Percentiles rank a stretch among this genome's conserved stretches.
Evolutionary conservation across 1,139 yeast genomes (phyloP).

Genomic region (Hansenula lynferdii): DNA sequence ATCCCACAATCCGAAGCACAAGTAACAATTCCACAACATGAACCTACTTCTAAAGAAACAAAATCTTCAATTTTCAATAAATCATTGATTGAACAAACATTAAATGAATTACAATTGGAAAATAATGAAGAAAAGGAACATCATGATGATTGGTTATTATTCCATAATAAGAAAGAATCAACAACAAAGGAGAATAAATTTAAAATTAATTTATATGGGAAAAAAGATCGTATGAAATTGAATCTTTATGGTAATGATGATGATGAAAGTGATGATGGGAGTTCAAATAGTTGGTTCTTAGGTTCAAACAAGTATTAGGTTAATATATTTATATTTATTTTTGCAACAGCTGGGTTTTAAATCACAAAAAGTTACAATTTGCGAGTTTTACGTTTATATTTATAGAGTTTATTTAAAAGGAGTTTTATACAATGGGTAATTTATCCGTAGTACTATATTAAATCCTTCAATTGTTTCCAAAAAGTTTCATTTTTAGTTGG

Average conservation of each 20-base stretch:
- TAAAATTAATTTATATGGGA: constrained; percentile 3
- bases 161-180: background rate
- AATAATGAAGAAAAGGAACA: background rate
- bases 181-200: background rate
- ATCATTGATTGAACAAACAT: constrained; percentile 18
- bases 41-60: no score
- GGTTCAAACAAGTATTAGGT: constrained; percentile 6
- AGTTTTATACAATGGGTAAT: no score
- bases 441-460: no score
- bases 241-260: constrained; percentile 3
- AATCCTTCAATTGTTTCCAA: background rate
- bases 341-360: no score
- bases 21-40: background rate
- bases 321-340: background rate
- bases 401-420: no score
- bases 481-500: constrained; percentile 2
- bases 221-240: constrained; percentile 1
- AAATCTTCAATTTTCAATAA: constrained; percentile 16
- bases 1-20: background rate
- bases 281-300: constrained; percentile 4
- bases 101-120: constrained; percentile 8
- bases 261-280: background rate
- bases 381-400: no score
- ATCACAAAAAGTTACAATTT: no score
- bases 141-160: background rate